Percentiles rank a stretch among this genome's conserved stretches.
These are phyloP conservation scores for Penicillium manginii DNA, from an alignment of 495 filamentous ascomycete genomes.

Conservation along the genomic window DNA sequence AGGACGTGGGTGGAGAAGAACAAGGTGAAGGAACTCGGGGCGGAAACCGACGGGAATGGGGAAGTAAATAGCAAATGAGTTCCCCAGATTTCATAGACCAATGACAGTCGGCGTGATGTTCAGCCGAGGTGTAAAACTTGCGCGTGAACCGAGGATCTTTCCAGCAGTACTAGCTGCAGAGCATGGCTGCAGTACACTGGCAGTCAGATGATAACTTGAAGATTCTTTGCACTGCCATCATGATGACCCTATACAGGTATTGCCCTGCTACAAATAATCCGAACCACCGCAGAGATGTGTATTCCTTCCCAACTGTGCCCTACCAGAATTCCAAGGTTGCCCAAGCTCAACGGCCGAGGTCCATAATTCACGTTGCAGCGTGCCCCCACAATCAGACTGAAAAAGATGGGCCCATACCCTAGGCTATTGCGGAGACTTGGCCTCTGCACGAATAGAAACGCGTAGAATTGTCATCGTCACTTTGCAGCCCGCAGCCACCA, in stretches of 20 bases:
- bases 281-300: too few relatives aligned
- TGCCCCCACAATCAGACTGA: not conserved
- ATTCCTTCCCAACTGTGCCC: too few relatives aligned
- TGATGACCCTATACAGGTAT: too few relatives aligned
- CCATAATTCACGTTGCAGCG: not conserved
- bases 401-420: conserved; percentile 4
- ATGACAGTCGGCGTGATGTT: conserved; percentile 18
- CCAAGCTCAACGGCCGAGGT: not conserved
- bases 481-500: not conserved
- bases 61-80: conserved; percentile 12
- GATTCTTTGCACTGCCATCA: too few relatives aligned
- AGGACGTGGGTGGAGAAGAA: not conserved
- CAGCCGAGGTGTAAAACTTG: conserved; percentile 17
- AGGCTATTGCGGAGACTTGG: not conserved
- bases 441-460: not conserved
- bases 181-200: too few relatives aligned
- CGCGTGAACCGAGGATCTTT: not conserved
- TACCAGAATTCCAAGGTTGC: not conserved
- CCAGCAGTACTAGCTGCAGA: too few relatives aligned
- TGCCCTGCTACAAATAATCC: too few relatives aligned
- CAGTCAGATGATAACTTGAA: too few relatives aligned
- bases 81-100: conserved; percentile 24
- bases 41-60: not conserved
- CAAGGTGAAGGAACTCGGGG: not conserved
- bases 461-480: not conserved